These are phyloP conservation scores for Lepidium africanum DNA, from an alignment of 345 rosid genomes.

Conservation along the genomic window DNA sequence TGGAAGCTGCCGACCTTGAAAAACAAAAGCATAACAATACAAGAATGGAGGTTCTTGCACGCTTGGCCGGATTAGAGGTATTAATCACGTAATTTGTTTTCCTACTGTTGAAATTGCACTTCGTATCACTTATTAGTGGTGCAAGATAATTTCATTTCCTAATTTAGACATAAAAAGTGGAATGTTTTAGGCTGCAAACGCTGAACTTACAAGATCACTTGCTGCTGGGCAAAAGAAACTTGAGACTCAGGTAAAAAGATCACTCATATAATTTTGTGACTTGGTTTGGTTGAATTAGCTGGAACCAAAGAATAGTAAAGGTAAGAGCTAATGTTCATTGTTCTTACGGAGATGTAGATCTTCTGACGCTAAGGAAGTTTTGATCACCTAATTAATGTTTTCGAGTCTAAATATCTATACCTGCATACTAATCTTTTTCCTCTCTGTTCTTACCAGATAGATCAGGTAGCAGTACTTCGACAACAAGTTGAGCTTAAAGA, in stretches of 20 bases:
- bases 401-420: not conserved
- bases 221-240: conserved; percentile 81
- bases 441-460: conserved; percentile 46
- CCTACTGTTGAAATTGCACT: not conserved
- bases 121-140: not conserved
- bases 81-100: conserved; percentile 5
- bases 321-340: not conserved
- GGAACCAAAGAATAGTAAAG: not conserved
- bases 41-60: conserved; percentile 81
- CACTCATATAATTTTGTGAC: conserved; percentile 7
- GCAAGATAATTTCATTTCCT: not conserved
- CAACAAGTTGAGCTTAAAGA: conserved; percentile 69
- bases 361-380: conserved; percentile 8
- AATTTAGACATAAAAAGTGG: conserved; percentile 19
- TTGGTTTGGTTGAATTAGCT: not conserved
- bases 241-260: conserved; percentile 66
- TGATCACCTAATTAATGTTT: not conserved
- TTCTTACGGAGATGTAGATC: not conserved
- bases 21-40: conserved; percentile 93
- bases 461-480: conserved; percentile 56
- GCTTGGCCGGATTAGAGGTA: conserved; percentile 89
- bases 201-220: conserved; percentile 80
- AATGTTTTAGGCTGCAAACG: conserved; percentile 62
- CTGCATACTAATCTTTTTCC: not conserved
- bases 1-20: conserved; percentile 89